Base-by-base conservation (phyloP, 2,329 filamentous ascomycete genomes). In the Bipolaris sorokiniana region DNA sequence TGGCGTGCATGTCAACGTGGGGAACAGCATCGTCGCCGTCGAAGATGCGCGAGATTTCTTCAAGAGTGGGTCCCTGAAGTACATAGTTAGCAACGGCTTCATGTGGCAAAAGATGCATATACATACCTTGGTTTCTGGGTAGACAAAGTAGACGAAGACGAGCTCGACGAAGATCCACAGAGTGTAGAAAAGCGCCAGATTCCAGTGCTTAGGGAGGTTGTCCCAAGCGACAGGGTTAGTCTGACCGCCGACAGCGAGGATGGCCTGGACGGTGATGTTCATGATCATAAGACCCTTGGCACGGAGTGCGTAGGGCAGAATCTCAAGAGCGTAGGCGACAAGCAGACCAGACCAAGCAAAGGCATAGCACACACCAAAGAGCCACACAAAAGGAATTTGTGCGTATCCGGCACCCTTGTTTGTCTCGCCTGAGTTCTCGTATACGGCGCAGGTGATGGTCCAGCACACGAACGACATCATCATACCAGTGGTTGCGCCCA, bases 11-110 rank as follows among this genome's bases (percentile, higher is more conserved):
- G 45, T 66, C 58, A 26, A 70, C 54, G 13, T 69, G 62, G 6
- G 69, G 69, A 54, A 74, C 72, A 16, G 84, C 84, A 26, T 82
- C 78, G 13, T 85, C 82, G 18, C 87, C 88, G 62, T 90, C 88
- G 66, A 90, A 90, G 70, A 90, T 88, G 64, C 84, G 83, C 50
- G 87, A 84, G 62, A 89, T 83, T 71, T 89, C 86, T 71, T 90
- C 88, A 0, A 90, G 84, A 1, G 87, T 90, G 0, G 86, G 86
- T 2, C 88, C 88, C 68, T 54, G 5, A n/a, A 7, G 11, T n/a
- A 26, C 16, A n/a, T 7, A 5, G 34, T 52, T 23, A 48, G 42
- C 10, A 47, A 23, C 18, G 4, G 37, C 20, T 31, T 33, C 7
- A 18, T 22, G 10, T 10, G 22, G 34, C 18, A 4, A 53, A 7